phyloP scores from a whole-genome alignment of 2,329 filamentous ascomycete genomes.

The Dactylonectria macrodidyma region DNA sequence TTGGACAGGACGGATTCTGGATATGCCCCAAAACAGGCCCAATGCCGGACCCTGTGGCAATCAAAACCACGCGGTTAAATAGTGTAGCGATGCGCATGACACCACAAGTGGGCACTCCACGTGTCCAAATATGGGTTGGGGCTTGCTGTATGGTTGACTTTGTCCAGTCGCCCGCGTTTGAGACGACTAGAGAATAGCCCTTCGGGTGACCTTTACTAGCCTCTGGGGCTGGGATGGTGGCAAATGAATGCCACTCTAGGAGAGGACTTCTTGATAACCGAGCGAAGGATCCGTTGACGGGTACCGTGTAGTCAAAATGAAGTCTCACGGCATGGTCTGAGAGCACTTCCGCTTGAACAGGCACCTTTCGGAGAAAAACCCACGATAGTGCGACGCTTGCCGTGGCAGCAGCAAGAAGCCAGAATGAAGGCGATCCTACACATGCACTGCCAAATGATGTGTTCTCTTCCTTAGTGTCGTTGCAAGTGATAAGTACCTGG shows the following conservation, averaged over 20 bases:
- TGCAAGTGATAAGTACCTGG: slow-evolving; percentile 69
- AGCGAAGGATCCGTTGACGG: slow-evolving; percentile 62
- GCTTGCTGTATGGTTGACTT: slow-evolving; percentile 72
- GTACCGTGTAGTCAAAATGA: slow-evolving; percentile 75
- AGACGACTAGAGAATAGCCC: slow-evolving; percentile 78
- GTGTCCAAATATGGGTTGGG: slow-evolving; percentile 75
- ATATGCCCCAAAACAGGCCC: slow-evolving; percentile 76
- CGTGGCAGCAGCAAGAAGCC: slow-evolving; percentile 77
- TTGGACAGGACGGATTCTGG: slow-evolving; percentile 62
- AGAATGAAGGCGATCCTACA: slow-evolving; percentile 66
- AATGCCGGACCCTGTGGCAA: slow-evolving; percentile 82
- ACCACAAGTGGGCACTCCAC: slow-evolving; percentile 76
- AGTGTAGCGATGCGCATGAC: slow-evolving; percentile 77
- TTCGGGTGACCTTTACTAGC: slow-evolving; percentile 39
- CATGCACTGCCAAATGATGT: slow-evolving; percentile 55
- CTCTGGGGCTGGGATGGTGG: slow-evolving; percentile 75
- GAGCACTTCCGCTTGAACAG: slow-evolving; percentile 76
- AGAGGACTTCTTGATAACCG: slow-evolving; percentile 75
- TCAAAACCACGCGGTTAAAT: slow-evolving; percentile 76
- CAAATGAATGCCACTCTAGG: slow-evolving; percentile 82
- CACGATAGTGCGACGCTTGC: slow-evolving; percentile 79
- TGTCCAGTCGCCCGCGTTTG: slow-evolving; percentile 84
- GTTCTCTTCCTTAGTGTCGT: slow-evolving; percentile 55
- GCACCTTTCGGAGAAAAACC: slow-evolving; percentile 77
- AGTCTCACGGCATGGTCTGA: slow-evolving; percentile 82